Evolutionary conservation across 139 green algal genomes (phyloP).

Genomic region (Chlorella sorokiniana): DNA sequence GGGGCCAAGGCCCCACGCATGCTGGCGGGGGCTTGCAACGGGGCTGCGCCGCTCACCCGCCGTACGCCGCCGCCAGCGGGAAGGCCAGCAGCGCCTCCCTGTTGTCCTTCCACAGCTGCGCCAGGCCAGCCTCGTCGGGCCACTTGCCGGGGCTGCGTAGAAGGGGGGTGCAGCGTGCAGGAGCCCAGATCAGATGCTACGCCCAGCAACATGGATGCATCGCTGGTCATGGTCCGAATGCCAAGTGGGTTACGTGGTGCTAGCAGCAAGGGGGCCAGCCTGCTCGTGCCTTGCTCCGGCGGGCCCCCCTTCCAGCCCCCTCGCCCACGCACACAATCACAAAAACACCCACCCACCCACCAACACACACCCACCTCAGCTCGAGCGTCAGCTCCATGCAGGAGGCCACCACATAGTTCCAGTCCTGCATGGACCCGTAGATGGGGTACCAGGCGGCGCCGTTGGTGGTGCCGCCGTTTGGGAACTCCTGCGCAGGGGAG

Average conservation of each 20-base stretch:
- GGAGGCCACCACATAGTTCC: conserved; percentile 79
- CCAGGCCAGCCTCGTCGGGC: conserved; percentile 56
- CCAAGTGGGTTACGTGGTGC: not conserved
- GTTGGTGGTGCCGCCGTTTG: conserved; percentile 82
- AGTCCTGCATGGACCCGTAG: conserved; percentile 91
- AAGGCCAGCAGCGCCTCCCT: conserved; percentile 63
- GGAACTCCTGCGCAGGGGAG: conserved; percentile 68
- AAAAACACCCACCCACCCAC: no score
- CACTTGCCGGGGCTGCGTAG: conserved; percentile 68
- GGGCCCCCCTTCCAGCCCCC: no score
- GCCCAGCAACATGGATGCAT: no score
- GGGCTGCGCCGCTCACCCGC: conserved; percentile 38
- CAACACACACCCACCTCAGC: conserved; percentile 52
- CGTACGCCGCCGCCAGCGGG: conserved; percentile 49
- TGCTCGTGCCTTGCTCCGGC: no score
- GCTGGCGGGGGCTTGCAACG: not conserved
- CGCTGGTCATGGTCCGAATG: no score
- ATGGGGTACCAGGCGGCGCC: conserved; percentile 93
- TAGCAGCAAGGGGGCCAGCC: no score
- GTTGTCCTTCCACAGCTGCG: conserved; percentile 74
- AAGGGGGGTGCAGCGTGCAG: not conserved
- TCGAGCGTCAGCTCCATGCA: conserved; percentile 93
- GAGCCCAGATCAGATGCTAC: no score
- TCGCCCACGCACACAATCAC: no score
- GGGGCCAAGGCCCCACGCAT: not conserved